Conservation (phyloP, 768 basidiomycete genomes). For the Trametopsis cervina region DNA sequence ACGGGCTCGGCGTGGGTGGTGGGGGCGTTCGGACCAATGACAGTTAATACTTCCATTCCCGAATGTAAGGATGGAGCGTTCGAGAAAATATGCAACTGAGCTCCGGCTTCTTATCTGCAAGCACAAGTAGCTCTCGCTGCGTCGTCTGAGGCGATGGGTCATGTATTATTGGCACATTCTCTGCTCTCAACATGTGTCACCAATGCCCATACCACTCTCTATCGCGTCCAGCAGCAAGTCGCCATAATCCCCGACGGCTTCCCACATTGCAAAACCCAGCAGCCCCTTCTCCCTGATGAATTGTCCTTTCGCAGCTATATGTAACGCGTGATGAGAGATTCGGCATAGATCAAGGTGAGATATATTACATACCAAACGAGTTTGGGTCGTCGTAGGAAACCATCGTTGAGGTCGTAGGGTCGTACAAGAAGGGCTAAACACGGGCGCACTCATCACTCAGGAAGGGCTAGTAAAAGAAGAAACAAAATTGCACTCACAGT, state of each 20-base stretch:
- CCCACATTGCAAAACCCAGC: conserved; percentile 39
- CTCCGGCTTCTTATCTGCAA: too few relatives aligned
- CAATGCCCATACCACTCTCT: conserved; percentile 16
- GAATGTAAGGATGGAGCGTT: too few relatives aligned
- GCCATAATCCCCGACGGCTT: conserved; percentile 36
- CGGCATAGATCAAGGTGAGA: background rate
- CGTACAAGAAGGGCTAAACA: conserved; percentile 27
- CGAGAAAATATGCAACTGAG: too few relatives aligned
- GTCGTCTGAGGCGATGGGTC: too few relatives aligned
- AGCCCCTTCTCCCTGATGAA: conserved; percentile 31
- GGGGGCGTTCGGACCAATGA: conserved; percentile 9
- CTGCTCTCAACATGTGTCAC: conserved; percentile 14
- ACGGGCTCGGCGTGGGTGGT: conserved; percentile 48
- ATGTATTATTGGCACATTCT: too few relatives aligned
- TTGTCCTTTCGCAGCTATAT: conserved; percentile 34
- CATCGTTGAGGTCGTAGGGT: conserved; percentile 22
- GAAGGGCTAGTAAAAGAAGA: background rate
- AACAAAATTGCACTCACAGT: conserved; percentile 14
- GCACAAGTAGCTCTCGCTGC: too few relatives aligned
- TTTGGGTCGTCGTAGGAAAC: conserved; percentile 28
- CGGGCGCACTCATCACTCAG: background rate
- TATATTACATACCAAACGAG: conserved; percentile 20
- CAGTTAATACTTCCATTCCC: conserved; percentile 5
- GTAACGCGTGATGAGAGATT: conserved; percentile 1
- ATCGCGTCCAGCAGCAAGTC: conserved; percentile 58